phyloP scores from a whole-genome alignment of 176 grass and related monocot species.

The Carex cristatella region DNA sequence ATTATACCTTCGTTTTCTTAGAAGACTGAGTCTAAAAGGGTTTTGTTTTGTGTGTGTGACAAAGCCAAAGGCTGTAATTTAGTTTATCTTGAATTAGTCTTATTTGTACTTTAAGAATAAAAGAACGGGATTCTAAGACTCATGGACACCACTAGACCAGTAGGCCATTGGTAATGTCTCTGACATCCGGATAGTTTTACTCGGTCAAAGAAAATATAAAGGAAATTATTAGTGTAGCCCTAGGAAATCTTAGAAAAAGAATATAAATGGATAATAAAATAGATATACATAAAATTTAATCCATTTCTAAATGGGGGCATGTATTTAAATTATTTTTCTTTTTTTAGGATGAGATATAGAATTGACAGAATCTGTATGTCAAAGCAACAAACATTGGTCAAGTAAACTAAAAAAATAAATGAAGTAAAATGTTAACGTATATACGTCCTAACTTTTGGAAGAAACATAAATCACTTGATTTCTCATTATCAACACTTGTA shows the following conservation, averaged over 20 bases:
- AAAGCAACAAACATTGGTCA: background rate
- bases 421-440: background rate
- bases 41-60: background rate
- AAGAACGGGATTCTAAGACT: background rate
- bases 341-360: background rate
- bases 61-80: background rate
- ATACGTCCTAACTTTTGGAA: background rate
- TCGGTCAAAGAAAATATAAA: background rate
- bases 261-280: background rate
- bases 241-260: background rate
- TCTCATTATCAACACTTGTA: background rate
- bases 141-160: background rate
- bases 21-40: background rate
- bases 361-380: background rate
- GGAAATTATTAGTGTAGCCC: background rate
- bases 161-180: background rate
- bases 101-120: background rate
- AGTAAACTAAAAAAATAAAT: background rate
- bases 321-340: background rate
- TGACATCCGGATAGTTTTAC: constrained; percentile 8
- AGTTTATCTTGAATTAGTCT: background rate
- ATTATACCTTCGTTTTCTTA: background rate
- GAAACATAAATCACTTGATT: background rate
- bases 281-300: background rate
- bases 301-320: background rate